phyloP scores from a whole-genome alignment of 768 basidiomycete genomes.

The Inosperma sp. region DNA sequence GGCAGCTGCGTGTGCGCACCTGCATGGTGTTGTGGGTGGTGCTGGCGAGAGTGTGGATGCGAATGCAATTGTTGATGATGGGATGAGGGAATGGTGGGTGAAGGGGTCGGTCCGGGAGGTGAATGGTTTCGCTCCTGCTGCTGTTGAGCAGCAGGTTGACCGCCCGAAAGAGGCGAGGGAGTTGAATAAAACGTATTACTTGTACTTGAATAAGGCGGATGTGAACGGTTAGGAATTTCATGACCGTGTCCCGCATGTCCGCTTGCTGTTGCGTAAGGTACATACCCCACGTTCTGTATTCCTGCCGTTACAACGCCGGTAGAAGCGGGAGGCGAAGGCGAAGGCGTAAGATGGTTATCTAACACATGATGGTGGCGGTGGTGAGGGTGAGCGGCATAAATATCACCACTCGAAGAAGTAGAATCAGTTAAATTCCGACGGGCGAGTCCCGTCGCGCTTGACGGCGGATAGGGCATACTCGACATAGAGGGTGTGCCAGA shows the following conservation, averaged over 20 bases:
- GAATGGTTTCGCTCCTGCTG: background rate
- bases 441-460: constrained; percentile 31
- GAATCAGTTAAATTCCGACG: constrained; percentile 43
- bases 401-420: constrained; percentile 55
- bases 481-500: constrained; percentile 40
- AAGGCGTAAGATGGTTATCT: constrained; percentile 42
- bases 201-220: constrained; percentile 31
- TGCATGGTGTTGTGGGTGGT: constrained; percentile 18
- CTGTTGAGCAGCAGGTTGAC: background rate
- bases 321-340: constrained; percentile 63
- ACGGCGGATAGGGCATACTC: constrained; percentile 35
- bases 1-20: constrained; percentile 28
- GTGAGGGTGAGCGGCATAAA: constrained; percentile 37
- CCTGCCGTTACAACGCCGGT: background rate
- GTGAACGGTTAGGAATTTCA: constrained; percentile 21
- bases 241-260: constrained; percentile 22
- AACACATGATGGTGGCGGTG: constrained; percentile 35
- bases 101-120: constrained; percentile 18
- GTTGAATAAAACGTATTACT: constrained; percentile 42
- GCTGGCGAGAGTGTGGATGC: constrained; percentile 30
- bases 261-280: constrained; percentile 46
- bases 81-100: background rate
- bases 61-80: constrained; percentile 27
- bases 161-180: too few relatives aligned
- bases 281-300: too few relatives aligned